phyloP scores from a whole-genome alignment of 495 filamentous ascomycete genomes.

The Ascodesmis nigricans region DNA sequence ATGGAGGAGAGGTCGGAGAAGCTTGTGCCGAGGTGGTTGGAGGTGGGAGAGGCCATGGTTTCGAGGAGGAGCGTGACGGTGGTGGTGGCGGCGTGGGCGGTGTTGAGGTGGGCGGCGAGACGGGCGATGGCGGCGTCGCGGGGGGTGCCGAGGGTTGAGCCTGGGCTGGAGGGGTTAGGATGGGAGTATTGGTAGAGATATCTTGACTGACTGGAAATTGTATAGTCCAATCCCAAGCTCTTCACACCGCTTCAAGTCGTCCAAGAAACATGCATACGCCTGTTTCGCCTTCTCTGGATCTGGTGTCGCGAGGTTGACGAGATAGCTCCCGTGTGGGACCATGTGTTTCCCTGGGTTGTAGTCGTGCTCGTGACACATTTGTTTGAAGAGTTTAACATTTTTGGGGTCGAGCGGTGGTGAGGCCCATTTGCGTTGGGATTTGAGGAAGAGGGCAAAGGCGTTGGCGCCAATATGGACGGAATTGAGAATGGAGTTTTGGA shows the following conservation, averaged over 20 bases:
- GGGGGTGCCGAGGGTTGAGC: slow-evolving; percentile 43
- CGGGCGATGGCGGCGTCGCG: slow-evolving; percentile 49
- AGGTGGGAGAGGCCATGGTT: slow-evolving; percentile 75
- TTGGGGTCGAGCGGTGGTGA: slow-evolving; percentile 54
- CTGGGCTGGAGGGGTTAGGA: slow-evolving; percentile 33
- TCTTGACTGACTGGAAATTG: slow-evolving; percentile 57
- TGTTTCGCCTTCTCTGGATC: slow-evolving; percentile 63
- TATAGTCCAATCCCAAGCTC: slow-evolving; percentile 72
- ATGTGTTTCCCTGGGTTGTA: slow-evolving; percentile 52
- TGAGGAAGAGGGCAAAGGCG: slow-evolving; percentile 81
- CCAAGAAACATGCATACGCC: slow-evolving; percentile 65
- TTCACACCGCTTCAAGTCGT: slow-evolving; percentile 76
- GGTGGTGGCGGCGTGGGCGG: slow-evolving; percentile 49
- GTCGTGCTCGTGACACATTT: slow-evolving; percentile 40
- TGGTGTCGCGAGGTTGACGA: slow-evolving; percentile 79
- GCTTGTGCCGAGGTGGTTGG: slow-evolving; percentile 58
- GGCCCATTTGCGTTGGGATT: slow-evolving; percentile 88
- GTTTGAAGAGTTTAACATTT: slow-evolving; percentile 41
- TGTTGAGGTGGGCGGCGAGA: slow-evolving; percentile 58
- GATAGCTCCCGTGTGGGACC: slow-evolving; percentile 83
- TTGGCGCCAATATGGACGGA: slow-evolving; percentile 68
- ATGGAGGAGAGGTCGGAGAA: slow-evolving; percentile 75
- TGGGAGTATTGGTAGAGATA: not conserved
- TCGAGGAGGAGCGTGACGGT: slow-evolving; percentile 68
- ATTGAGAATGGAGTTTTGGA: slow-evolving; percentile 74